Base-by-base conservation (phyloP, 345 rosid species). In the Punica granatum region DNA sequence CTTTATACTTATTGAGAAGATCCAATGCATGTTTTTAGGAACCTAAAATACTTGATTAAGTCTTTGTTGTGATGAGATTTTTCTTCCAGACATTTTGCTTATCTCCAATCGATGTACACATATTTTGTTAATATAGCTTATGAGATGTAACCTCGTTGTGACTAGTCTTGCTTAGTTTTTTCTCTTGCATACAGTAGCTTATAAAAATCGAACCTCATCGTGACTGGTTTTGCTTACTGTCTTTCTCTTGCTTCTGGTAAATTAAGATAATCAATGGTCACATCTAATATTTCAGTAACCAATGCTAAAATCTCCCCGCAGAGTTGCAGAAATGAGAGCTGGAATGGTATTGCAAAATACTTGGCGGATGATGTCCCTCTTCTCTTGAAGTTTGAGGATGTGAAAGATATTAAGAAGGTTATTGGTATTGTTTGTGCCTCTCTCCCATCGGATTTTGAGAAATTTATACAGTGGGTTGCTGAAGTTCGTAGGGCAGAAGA, bases 381-480 rank as follows among this genome's bases (percentile, higher is more conserved):
- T 71, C 89, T 86, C 66, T 75, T 89, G 64, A 78, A 81, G 75
- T 77, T 94, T 2, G 84, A 86, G 60, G 82, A 88, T 69, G 60
- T 88, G 63, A 86, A 83, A 78, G 85, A 85, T 68, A 33, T 91
- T 5, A 75, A 70, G 35, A 71, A 75, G 56, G 70, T 88, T 75
- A 73, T 94, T 13, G 26, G 68, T 66, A 72, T 75, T 67, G 78
- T 94, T 66, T 89, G 83, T 76, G 64, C 59, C 26, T 91, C 95
- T 26, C 84, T 86, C 30, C 95, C 92, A 39, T 77, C 83, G 48
- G 77, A 85, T 65, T 88, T 88, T 69, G 85, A 71, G 69, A 96
- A 91, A 60, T 94, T 94, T 69, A 85, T 91, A 68, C 87, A 74
- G 76, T 86, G 97, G 98, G 74, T 91, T 73, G 91, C 88, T 76